Evolutionary conservation across 2,329 filamentous ascomycete species (phyloP), one percentile per base, ranked within the genome.

Genomic region (Proliferodiscus dingleyae): DNA sequence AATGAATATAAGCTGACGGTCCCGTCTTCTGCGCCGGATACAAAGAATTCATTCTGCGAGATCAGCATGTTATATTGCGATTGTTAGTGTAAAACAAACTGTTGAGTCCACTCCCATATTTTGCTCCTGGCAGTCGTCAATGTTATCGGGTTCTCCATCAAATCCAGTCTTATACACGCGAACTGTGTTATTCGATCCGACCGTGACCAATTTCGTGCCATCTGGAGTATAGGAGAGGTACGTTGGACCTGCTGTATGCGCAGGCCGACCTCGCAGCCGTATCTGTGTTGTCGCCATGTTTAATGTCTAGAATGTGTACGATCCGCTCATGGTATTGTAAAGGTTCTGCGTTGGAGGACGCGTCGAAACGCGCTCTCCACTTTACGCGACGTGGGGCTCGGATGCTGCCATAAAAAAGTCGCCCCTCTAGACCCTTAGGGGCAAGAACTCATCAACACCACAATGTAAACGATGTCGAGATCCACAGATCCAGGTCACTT

Each of bases 1-100:
- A 96, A 75, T n/a, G 86, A 87, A 71, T 94, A 98, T 58, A 89
- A 81, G 71, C 86, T 95, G 60, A 98, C 89, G n/a, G 86, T 93
- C 61, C 94, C 93, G 68, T 97, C 90, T 66, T 98, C 91, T 16
- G 88, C 87, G 22, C 89, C 93, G 51, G 89, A 82, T 36, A 97
- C 80, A 63, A 96, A 95, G 66, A 87, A 89, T 49, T 85, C 80
- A 61, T 91, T 80, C 79, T 83, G 53, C 10, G 24, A 21, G 3
- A 37, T 61, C 48, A 60, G 51, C 34, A 29, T 18, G 11, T 13
- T 5, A 11, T 9, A 9, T 19, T 24, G 8, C 11, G 4, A 21
- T 21, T 9, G 28, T 10, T 18, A 26, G 34, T 26, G 18, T 21
- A 18, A 28, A 29, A 53, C 55, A 42, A 68, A 81, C 78, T 28